These are phyloP conservation scores for Trichothecium roseum DNA, from an alignment of 2,329 filamentous ascomycete genomes.

Conservation along the genomic window DNA sequence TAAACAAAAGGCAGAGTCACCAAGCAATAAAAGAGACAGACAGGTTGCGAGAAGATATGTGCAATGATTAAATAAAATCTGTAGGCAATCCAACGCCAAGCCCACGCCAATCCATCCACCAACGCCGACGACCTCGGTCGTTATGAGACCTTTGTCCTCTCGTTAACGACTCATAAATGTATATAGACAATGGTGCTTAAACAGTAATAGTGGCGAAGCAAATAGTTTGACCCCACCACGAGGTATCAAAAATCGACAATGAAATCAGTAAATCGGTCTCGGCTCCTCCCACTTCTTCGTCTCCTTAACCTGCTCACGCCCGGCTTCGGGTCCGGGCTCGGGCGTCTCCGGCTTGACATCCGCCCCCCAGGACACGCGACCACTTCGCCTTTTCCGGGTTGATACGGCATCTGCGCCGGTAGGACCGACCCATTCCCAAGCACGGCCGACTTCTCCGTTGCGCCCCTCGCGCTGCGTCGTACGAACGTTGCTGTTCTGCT, in stretches of 20 bases:
- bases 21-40: no score
- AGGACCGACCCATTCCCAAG: conserved; percentile 62
- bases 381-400: conserved; percentile 37
- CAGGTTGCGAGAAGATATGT: neutral
- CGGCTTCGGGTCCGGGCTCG: conserved; percentile 15
- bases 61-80: neutral
- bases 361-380: conserved; percentile 35
- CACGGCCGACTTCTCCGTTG: conserved; percentile 54
- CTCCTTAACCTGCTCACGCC: conserved; percentile 13
- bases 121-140: no score
- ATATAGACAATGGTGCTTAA: no score
- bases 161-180: no score
- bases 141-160: no score
- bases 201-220: no score
- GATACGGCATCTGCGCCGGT: conserved; percentile 27
- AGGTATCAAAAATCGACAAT: neutral
- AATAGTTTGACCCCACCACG: neutral
- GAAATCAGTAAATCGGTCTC: conserved; percentile 27
- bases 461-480: conserved; percentile 58
- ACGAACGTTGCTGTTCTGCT: conserved; percentile 87
- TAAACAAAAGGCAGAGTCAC: no score
- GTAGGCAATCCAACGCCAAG: neutral
- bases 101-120: no score
- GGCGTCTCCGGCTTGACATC: conserved; percentile 26
- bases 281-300: conserved; percentile 30